These are phyloP conservation scores for Paecilomyces variotii DNA, from an alignment of 2,329 filamentous ascomycete species.

Conservation along the genomic window DNA sequence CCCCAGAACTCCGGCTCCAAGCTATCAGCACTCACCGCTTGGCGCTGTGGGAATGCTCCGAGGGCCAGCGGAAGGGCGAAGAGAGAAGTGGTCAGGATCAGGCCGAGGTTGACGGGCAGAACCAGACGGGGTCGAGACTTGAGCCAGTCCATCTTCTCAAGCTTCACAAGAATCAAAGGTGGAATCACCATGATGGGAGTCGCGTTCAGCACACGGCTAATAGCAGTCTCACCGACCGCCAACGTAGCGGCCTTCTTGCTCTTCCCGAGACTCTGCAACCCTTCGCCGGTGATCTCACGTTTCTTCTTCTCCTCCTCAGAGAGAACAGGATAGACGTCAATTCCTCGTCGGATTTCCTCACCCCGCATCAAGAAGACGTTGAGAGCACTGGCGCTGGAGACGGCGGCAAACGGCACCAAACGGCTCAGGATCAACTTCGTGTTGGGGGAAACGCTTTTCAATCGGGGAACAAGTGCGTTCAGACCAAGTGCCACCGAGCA, in stretches of 20 bases:
- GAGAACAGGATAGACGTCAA: conserved; percentile 81
- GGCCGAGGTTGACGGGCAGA: conserved; percentile 71
- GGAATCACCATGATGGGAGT: conserved; percentile 97
- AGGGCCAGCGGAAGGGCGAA: conserved; percentile 84
- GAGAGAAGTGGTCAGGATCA: conserved; percentile 81
- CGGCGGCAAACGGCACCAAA: conserved; percentile 93
- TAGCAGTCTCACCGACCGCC: conserved; percentile 86
- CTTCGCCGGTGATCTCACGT: conserved; percentile 56
- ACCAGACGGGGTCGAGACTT: conserved; percentile 67
- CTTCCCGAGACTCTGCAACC: conserved; percentile 69
- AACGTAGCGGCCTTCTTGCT: conserved; percentile 79
- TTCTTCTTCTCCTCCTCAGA: conserved; percentile 59
- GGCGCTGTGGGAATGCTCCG: conserved; percentile 84
- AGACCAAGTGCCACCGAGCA: conserved; percentile 90
- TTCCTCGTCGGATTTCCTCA: conserved; percentile 87
- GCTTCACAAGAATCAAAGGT: conserved; percentile 70
- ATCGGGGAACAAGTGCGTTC: conserved; percentile 77
- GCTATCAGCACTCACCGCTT: conserved; percentile 65
- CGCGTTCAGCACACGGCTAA: conserved; percentile 85
- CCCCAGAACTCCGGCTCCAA: conserved; percentile 84
- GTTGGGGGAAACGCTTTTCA: conserved; percentile 66
- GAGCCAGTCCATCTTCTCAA: conserved; percentile 81
- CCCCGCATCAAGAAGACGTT: conserved; percentile 98
- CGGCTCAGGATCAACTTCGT: conserved; percentile 70
- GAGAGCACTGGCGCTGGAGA: conserved; percentile 80